Evolutionary conservation across 441 rosid genomes (phyloP).

Genomic region (Theobroma grandiflorum): DNA sequence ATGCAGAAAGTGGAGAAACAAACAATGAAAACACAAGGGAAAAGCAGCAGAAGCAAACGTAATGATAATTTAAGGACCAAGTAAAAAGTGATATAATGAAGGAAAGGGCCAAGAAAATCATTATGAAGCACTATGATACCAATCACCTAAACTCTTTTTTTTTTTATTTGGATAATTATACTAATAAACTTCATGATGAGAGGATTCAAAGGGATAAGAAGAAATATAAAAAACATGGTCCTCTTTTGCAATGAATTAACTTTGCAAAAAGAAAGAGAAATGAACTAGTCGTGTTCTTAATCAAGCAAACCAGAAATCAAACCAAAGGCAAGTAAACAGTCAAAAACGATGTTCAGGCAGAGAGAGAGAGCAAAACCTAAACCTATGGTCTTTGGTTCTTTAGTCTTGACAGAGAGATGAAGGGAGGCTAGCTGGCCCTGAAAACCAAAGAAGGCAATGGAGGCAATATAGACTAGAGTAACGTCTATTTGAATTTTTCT

Average conservation of each 20-base stretch:
- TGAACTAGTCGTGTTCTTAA: background rate
- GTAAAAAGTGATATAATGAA: background rate
- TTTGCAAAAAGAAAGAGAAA: slow-evolving; percentile 1
- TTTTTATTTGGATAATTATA: background rate
- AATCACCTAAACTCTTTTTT: background rate
- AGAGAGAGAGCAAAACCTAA: slow-evolving; percentile 18
- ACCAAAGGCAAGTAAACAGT: background rate
- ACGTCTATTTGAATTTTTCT: slow-evolving; percentile 59
- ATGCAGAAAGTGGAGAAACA: background rate
- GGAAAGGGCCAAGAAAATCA: slow-evolving; percentile 5
- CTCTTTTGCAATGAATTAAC: background rate
- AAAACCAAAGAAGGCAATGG: slow-evolving; percentile 31
- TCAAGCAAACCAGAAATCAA: background rate
- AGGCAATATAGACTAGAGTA: slow-evolving; percentile 52
- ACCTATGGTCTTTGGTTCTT: slow-evolving; percentile 15
- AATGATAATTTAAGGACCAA: slow-evolving; percentile 1
- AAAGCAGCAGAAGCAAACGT: background rate
- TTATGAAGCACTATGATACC: background rate
- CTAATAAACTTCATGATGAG: background rate
- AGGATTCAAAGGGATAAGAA: background rate
- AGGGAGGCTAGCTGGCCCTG: slow-evolving; percentile 30
- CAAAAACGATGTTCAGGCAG: background rate
- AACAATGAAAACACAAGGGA: background rate
- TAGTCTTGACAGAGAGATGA: slow-evolving; percentile 8
- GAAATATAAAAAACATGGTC: background rate